These are phyloP conservation scores for Cercospora nicotianae DNA, from an alignment of 2,329 filamentous ascomycete species.

Conservation along the genomic window DNA sequence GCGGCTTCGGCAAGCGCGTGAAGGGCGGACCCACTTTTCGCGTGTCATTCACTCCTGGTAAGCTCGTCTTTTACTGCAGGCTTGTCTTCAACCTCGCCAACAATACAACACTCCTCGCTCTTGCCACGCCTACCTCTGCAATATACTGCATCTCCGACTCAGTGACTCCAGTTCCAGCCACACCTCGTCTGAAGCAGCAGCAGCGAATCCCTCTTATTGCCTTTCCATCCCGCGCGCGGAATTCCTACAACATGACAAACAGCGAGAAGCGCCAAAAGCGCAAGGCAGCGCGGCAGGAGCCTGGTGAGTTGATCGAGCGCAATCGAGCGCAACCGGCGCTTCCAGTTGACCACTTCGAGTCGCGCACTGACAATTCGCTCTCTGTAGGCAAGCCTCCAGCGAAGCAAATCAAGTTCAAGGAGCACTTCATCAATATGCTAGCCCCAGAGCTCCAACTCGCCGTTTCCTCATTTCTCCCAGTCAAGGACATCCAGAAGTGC, in stretches of 20 bases:
- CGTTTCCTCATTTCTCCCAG: neutral
- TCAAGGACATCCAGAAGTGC: conserved; percentile 8
- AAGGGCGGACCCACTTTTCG: neutral
- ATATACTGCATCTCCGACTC: neutral
- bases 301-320: neutral
- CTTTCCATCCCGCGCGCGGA: neutral
- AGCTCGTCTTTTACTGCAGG: neutral
- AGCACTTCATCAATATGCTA: neutral
- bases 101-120: neutral
- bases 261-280: neutral
- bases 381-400: neutral
- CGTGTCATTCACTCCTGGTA: neutral
- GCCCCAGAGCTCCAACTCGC: conserved; percentile 8
- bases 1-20: neutral
- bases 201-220: neutral
- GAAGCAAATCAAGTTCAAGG: neutral
- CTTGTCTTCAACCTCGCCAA: neutral
- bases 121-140: neutral
- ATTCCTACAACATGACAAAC: neutral
- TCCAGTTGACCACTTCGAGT: neutral
- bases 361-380: neutral
- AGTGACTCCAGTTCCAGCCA: neutral
- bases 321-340: neutral
- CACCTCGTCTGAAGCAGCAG: neutral
- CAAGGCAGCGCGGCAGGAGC: neutral